Conservation (phyloP, 2,329 filamentous ascomycete species). For the Pyrenochaeta sp. region DNA sequence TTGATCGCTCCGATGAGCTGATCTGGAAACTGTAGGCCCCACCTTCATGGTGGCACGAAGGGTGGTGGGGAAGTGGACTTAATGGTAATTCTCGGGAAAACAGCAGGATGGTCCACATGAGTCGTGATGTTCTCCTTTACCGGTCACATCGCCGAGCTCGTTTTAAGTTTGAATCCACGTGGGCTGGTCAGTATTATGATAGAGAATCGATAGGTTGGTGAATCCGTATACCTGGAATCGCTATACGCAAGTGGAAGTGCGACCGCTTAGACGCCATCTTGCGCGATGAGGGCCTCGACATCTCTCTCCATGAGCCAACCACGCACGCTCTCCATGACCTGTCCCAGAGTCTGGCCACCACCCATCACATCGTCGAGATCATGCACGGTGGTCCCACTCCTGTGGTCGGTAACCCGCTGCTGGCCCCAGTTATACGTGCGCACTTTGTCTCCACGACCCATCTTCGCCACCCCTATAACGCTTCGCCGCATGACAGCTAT, state of each 20-base stretch:
- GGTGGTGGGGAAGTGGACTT: too few relatives aligned
- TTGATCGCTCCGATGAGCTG: too few relatives aligned
- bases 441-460: slow-evolving; percentile 92
- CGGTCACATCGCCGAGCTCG: not conserved
- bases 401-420: slow-evolving; percentile 87
- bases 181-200: too few relatives aligned
- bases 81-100: not conserved
- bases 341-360: slow-evolving; percentile 75
- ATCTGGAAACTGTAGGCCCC: too few relatives aligned
- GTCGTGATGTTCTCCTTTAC: not conserved
- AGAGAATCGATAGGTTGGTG: not conserved
- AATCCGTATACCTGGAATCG: not conserved
- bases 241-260: not conserved
- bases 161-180: not conserved
- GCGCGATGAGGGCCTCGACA: slow-evolving; percentile 70
- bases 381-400: slow-evolving; percentile 79
- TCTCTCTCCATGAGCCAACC: slow-evolving; percentile 79
- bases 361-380: slow-evolving; percentile 81
- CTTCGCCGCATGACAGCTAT: slow-evolving; percentile 76
- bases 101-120: not conserved
- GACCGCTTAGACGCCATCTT: slow-evolving; percentile 38
- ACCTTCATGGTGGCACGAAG: too few relatives aligned
- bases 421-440: slow-evolving; percentile 85
- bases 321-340: slow-evolving; percentile 78
- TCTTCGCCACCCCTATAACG: slow-evolving; percentile 78